Evolutionary conservation across 768 basidiomycete genomes (phyloP).

Genomic region (Pholiota conissans): DNA sequence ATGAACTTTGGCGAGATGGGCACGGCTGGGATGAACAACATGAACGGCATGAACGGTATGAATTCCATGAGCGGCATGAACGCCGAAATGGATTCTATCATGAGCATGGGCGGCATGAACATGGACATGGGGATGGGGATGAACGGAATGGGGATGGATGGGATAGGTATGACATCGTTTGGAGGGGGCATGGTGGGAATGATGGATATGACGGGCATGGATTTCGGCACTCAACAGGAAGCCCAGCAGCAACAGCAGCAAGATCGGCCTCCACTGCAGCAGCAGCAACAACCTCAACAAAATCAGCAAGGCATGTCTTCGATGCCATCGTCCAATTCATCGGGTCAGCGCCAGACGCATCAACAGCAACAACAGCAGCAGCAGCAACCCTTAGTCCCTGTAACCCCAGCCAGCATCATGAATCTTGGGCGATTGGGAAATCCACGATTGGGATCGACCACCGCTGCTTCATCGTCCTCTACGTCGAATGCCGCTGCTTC

Average conservation of each 20-base stretch:
- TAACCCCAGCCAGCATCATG: slow-evolving; percentile 93
- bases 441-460: slow-evolving; percentile 14
- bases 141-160: slow-evolving; percentile 10
- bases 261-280: slow-evolving; percentile 5
- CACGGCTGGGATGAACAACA: slow-evolving; percentile 6
- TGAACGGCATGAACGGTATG: slow-evolving; percentile 7
- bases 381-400: slow-evolving; percentile 56
- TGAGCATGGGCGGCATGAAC: slow-evolving; percentile 11
- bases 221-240: slow-evolving; percentile 13
- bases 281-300: slow-evolving; percentile 8
- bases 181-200: slow-evolving; percentile 11
- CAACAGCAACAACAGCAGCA: slow-evolving; percentile 7
- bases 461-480: not conserved
- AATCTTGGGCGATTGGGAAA: slow-evolving; percentile 68
- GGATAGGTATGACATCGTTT: slow-evolving; percentile 1
- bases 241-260: slow-evolving; percentile 7
- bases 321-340: not conserved
- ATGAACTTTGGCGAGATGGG: slow-evolving; percentile 6
- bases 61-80: slow-evolving; percentile 4
- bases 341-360: not conserved
- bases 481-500: not conserved
- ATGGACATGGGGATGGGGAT: slow-evolving; percentile 9
- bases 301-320: not conserved
- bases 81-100: slow-evolving; percentile 10
- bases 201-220: slow-evolving; percentile 16